phyloP scores from a whole-genome alignment of 257 asterid species.

The Marsdenia floribunda region DNA sequence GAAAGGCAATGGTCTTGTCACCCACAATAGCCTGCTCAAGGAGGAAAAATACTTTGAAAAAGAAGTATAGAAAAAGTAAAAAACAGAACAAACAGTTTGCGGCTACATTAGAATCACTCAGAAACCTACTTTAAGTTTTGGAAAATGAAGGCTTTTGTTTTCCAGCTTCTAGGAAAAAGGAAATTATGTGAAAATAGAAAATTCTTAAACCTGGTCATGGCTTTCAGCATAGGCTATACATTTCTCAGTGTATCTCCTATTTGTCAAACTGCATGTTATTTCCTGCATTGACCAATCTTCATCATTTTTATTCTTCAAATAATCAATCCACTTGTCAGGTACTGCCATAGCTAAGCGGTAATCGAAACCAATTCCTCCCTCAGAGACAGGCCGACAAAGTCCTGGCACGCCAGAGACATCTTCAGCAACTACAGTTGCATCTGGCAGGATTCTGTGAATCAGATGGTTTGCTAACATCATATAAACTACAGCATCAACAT shows the following conservation, averaged over 20 bases:
- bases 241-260: slow-evolving; percentile 86
- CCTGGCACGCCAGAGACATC: slow-evolving; percentile 99
- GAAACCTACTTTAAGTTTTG: not conserved
- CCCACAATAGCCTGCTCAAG: slow-evolving; percentile 80
- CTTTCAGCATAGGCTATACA: slow-evolving; percentile 98
- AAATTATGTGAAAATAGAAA: slow-evolving; percentile 5
- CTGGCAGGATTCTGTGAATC: slow-evolving; percentile 68
- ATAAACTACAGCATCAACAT: slow-evolving; percentile 91
- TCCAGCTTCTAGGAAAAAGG: not conserved
- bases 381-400: slow-evolving; percentile 69
- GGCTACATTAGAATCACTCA: not conserved
- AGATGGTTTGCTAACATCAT: slow-evolving; percentile 87
- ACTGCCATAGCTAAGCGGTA: slow-evolving; percentile 96
- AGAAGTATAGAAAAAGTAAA: slow-evolving; percentile 10
- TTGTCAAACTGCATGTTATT: slow-evolving; percentile 72
- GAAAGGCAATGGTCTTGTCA: slow-evolving; percentile 86
- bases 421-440: slow-evolving; percentile 88
- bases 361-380: slow-evolving; percentile 93
- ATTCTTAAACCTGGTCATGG: slow-evolving; percentile 78
- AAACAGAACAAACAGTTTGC: slow-evolving; percentile 4
- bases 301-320: slow-evolving; percentile 71
- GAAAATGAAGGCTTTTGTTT: not conserved
- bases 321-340: slow-evolving; percentile 97
- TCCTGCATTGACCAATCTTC: slow-evolving; percentile 86
- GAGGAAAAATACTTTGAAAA: slow-evolving; percentile 11